Conservation (phyloP, 371 early-diverging fungal species). For the Mortierella polycephala region DNA sequence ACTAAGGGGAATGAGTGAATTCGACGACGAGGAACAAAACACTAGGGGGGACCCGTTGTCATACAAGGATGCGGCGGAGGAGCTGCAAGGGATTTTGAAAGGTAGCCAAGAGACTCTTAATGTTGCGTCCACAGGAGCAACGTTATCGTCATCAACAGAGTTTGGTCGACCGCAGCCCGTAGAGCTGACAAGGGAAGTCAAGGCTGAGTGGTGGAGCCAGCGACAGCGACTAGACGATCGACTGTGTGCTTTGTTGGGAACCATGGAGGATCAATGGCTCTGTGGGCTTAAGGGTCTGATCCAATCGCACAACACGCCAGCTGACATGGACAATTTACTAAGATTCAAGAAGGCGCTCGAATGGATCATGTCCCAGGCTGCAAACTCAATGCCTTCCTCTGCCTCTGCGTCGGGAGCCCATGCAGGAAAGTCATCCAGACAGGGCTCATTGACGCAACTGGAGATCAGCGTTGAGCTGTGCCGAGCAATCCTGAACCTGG, state of each 20-base stretch:
- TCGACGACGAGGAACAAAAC: constrained; percentile 3
- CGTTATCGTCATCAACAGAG: constrained; percentile 43
- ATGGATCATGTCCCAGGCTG: constrained; percentile 33
- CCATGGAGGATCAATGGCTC: constrained; percentile 83
- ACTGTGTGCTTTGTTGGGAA: constrained; percentile 65
- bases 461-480: constrained; percentile 68
- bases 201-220: constrained; percentile 82
- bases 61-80: constrained; percentile 56
- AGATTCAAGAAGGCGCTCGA: constrained; percentile 38
- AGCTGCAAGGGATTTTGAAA: constrained; percentile 67
- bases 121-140: constrained; percentile 4
- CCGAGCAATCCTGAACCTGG: constrained; percentile 66
- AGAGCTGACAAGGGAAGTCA: constrained; percentile 63
- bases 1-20: neutral
- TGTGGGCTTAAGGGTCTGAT: constrained; percentile 77
- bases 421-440: constrained; percentile 2
- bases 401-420: constrained; percentile 1
- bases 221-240: constrained; percentile 75
- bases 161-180: constrained; percentile 15
- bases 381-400: constrained; percentile 16
- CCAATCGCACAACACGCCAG: constrained; percentile 38
- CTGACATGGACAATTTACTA: constrained; percentile 22
- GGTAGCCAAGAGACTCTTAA: constrained; percentile 65
- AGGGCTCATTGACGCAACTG: constrained; percentile 14
- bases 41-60: constrained; percentile 11